Evolutionary conservation across 1,139 yeast species (phyloP).

Genomic region (Scheffersomyces lignicola): DNA sequence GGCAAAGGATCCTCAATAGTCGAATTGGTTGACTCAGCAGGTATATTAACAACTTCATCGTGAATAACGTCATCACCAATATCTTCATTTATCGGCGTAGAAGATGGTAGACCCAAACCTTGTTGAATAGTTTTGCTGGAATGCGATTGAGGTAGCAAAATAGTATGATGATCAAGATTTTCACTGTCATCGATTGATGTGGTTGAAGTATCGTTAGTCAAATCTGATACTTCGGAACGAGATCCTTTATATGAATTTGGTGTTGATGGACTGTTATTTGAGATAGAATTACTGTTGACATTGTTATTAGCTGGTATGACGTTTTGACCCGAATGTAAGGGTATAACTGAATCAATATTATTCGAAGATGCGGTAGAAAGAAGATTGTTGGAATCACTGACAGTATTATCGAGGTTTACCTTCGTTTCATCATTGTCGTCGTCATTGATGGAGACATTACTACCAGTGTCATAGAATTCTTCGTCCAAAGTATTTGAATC

Average conservation of each 20-base stretch:
- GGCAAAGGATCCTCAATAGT: slow-evolving; percentile 9
- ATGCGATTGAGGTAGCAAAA: slow-evolving; percentile 1
- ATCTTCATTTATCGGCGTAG: too few relatives aligned
- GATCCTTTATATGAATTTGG: slow-evolving; percentile 32
- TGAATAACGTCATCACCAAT: too few relatives aligned
- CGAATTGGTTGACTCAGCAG: not conserved
- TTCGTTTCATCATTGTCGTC: not conserved
- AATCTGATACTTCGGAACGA: slow-evolving; percentile 14
- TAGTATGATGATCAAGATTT: slow-evolving; percentile 5
- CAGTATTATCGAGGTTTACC: not conserved
- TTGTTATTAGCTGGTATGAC: slow-evolving; percentile 1
- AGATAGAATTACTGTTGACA: not conserved
- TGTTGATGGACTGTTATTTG: slow-evolving; percentile 24
- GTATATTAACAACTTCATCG: too few relatives aligned
- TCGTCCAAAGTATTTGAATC: slow-evolving; percentile 1
- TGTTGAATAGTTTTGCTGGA: slow-evolving; percentile 5
- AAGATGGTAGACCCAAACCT: not conserved
- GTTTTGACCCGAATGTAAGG: slow-evolving; percentile 2
- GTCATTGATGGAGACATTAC: slow-evolving; percentile 1
- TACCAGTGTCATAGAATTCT: slow-evolving; percentile 2
- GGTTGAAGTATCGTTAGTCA: slow-evolving; percentile 37
- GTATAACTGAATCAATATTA: not conserved
- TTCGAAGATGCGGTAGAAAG: slow-evolving; percentile 1
- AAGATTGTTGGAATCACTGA: not conserved
- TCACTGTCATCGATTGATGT: slow-evolving; percentile 24